Percentiles rank a stretch among this genome's conserved stretches.
These are phyloP conservation scores for Mrakia blollopis DNA, from an alignment of 768 basidiomycete genomes.

Conservation along the genomic window DNA sequence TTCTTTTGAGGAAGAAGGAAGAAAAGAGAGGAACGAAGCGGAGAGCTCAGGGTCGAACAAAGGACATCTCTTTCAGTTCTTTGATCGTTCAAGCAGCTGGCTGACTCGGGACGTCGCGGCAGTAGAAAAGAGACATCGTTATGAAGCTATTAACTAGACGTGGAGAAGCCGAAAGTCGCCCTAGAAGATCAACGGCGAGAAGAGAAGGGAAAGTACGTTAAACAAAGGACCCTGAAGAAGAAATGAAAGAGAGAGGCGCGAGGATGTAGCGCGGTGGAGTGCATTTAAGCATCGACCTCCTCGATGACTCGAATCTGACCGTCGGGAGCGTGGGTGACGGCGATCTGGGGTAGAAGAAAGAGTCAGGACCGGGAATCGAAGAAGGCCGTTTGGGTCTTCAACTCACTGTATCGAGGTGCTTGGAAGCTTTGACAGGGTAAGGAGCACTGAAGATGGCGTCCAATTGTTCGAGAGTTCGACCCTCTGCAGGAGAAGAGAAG, in stretches of 20 bases:
- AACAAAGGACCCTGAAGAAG: too few relatives aligned
- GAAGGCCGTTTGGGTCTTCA: neutral
- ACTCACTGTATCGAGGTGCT: constrained; percentile 9
- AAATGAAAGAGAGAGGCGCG: neutral
- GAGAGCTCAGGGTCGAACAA: too few relatives aligned
- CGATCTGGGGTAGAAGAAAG: neutral
- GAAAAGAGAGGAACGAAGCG: too few relatives aligned
- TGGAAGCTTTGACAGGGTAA: constrained; percentile 20
- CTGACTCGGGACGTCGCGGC: too few relatives aligned
- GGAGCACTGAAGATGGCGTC: constrained; percentile 20
- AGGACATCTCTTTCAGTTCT: too few relatives aligned
- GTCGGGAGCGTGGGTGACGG: neutral
- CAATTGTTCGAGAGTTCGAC: constrained; percentile 24
- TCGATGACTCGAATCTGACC: constrained; percentile 11
- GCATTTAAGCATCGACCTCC: neutral
- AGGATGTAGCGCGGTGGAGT: neutral
- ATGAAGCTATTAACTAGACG: too few relatives aligned
- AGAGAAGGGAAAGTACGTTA: too few relatives aligned
- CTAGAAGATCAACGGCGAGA: too few relatives aligned
- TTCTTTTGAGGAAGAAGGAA: too few relatives aligned
- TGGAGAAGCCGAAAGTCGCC: too few relatives aligned
- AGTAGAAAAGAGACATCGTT: too few relatives aligned
- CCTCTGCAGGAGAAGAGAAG: constrained; percentile 1
- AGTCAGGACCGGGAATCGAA: neutral
- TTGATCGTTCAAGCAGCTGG: too few relatives aligned